Evolutionary conservation across 1,284 basidiomycete genomes (phyloP).

Genomic region (Ganoderma boninense): DNA sequence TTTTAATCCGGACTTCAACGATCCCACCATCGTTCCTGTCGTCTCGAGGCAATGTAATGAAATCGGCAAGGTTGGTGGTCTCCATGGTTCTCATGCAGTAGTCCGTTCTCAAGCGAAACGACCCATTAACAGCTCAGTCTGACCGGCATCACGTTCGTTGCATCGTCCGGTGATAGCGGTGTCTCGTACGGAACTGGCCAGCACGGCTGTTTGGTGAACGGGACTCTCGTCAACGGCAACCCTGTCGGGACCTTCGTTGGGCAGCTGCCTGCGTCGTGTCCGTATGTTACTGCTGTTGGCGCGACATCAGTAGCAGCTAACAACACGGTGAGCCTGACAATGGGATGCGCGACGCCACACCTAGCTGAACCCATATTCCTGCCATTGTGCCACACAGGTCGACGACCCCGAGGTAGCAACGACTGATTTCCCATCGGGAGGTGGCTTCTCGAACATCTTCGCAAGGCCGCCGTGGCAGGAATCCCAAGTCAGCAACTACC

Average conservation of each 20-base stretch:
- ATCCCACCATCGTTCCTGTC: constrained; percentile 34
- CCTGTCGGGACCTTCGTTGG: constrained; percentile 36
- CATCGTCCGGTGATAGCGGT: constrained; percentile 58
- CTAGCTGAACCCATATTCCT: neutral
- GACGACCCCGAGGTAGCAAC: constrained; percentile 32
- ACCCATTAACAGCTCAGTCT: constrained; percentile 43
- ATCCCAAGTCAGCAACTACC: constrained; percentile 26
- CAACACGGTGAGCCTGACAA: constrained; percentile 24
- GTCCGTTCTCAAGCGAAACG: neutral
- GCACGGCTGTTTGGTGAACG: constrained; percentile 40
- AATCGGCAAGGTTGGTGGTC: constrained; percentile 46
- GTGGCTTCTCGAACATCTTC: constrained; percentile 34
- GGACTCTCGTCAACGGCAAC: constrained; percentile 36
- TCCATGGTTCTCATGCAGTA: neutral
- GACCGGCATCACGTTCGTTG: constrained; percentile 59
- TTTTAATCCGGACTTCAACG: constrained; percentile 42
- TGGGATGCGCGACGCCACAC: neutral
- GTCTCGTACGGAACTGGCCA: constrained; percentile 56
- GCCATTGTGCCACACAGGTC: constrained; percentile 2
- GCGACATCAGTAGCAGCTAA: constrained; percentile 32
- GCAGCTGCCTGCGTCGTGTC: constrained; percentile 35
- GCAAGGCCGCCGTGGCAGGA: constrained; percentile 29
- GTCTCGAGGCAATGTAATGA: constrained; percentile 48
- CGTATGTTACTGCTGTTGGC: constrained; percentile 36
- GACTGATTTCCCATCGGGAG: constrained; percentile 28